phyloP scores from a whole-genome alignment of 768 basidiomycete genomes.

The Nidula microcarpa region DNA sequence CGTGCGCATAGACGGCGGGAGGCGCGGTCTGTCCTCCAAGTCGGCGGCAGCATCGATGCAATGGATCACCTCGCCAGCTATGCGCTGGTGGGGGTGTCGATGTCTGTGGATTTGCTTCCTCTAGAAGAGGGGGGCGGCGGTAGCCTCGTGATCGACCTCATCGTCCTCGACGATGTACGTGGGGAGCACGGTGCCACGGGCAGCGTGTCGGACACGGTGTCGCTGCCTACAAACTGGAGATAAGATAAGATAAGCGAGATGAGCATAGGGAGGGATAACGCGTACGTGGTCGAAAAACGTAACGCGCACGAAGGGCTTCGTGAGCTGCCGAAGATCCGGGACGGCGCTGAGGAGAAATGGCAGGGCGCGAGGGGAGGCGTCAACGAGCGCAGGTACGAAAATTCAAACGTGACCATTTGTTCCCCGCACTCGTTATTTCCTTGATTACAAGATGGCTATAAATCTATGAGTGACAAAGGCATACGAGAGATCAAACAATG shows the following conservation, averaged over 20 bases:
- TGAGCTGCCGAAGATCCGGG: slow-evolving; percentile 60
- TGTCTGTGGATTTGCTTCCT: slow-evolving; percentile 4
- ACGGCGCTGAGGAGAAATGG: slow-evolving; percentile 38
- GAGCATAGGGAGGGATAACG: not conserved
- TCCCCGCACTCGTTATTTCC: too few relatives aligned
- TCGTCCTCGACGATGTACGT: slow-evolving; percentile 87
- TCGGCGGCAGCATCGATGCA: slow-evolving; percentile 78
- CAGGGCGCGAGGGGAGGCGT: slow-evolving; percentile 68
- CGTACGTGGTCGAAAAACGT: slow-evolving; percentile 87
- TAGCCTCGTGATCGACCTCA: slow-evolving; percentile 39
- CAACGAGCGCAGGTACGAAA: slow-evolving; percentile 27
- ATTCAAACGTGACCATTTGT: too few relatives aligned
- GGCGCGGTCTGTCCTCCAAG: slow-evolving; percentile 57
- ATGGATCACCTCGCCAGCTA: slow-evolving; percentile 71
- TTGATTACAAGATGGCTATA: too few relatives aligned
- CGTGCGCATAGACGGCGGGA: slow-evolving; percentile 46
- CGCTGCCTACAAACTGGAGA: slow-evolving; percentile 82
- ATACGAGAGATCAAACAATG: too few relatives aligned
- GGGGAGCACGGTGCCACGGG: slow-evolving; percentile 67
- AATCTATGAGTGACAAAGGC: too few relatives aligned
- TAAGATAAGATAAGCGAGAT: not conserved
- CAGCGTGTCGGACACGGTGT: slow-evolving; percentile 66
- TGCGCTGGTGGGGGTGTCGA: slow-evolving; percentile 48
- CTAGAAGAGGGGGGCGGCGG: slow-evolving; percentile 6
- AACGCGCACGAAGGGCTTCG: slow-evolving; percentile 64